Percentiles rank a stretch among this genome's conserved stretches.
Evolutionary conservation across 352 stramenopile genomes (phyloP).

Genomic region (Halophytophthora polymorphica): DNA sequence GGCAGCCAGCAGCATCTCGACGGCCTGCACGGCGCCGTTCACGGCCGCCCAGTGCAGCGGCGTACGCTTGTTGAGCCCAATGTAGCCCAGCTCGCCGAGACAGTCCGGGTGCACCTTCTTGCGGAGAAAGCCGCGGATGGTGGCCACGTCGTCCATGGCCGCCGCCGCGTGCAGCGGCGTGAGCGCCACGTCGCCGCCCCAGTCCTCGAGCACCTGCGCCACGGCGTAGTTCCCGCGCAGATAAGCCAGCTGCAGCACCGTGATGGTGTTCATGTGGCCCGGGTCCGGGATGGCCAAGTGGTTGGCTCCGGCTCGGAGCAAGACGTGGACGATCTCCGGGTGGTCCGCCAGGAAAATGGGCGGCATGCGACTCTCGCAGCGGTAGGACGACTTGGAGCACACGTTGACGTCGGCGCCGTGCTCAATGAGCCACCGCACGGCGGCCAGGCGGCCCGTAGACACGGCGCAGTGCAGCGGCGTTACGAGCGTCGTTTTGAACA

Average conservation of each 20-base stretch:
- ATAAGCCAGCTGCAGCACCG: constrained; percentile 78
- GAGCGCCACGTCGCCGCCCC: constrained; percentile 73
- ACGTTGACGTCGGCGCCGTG: constrained; percentile 75
- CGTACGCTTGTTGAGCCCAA: constrained; percentile 78
- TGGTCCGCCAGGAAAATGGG: constrained; percentile 82
- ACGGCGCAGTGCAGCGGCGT: constrained; percentile 79
- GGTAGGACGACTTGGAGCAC: constrained; percentile 72
- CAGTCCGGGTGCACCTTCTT: constrained; percentile 79
- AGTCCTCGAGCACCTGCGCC: constrained; percentile 77
- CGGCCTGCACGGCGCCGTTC: constrained; percentile 56
- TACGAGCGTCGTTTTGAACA: constrained; percentile 73
- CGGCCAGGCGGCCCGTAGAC: constrained; percentile 65
- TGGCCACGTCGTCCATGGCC: constrained; percentile 61
- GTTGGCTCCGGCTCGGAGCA: constrained; percentile 66
- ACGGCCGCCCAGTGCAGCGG: constrained; percentile 77
- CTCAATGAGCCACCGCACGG: constrained; percentile 68
- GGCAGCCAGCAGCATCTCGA: constrained; percentile 56
- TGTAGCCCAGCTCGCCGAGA: constrained; percentile 73
- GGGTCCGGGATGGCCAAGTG: constrained; percentile 78
- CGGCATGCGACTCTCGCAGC: constrained; percentile 59
- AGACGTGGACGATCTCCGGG: constrained; percentile 70
- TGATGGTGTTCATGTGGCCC: constrained; percentile 85
- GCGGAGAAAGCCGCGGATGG: constrained; percentile 55
- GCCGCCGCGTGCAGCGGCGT: constrained; percentile 76
- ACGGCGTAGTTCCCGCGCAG: constrained; percentile 78